Conservation (phyloP, 257 asterid genomes). For the Euphrasia confusa region DNA sequence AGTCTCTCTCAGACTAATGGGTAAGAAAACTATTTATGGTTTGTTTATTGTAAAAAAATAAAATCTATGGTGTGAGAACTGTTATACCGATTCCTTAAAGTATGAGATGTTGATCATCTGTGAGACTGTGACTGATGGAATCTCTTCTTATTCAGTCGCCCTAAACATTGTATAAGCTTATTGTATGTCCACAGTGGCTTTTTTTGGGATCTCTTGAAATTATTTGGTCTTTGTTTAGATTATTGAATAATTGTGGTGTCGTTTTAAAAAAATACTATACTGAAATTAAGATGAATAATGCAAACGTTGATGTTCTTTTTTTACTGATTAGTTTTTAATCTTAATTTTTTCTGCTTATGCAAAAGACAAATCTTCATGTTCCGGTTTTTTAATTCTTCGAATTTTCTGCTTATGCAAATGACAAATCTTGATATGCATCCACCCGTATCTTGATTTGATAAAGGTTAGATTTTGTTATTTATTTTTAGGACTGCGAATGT, state of each 20-base stretch:
- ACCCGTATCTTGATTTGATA: neutral
- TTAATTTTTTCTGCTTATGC: neutral
- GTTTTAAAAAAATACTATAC: neutral
- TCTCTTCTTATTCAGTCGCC: neutral
- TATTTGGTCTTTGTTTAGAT: neutral
- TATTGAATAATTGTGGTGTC: neutral
- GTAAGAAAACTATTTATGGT: conserved; percentile 35
- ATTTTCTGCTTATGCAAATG: neutral
- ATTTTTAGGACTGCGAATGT: conserved; percentile 71
- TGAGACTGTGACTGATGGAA: conserved; percentile 7
- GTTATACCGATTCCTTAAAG: neutral
- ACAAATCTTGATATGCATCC: neutral
- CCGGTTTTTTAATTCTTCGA: too few relatives aligned
- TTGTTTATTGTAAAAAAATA: conserved; percentile 1
- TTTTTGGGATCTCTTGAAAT: neutral
- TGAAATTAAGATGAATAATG: neutral
- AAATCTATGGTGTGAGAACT: neutral
- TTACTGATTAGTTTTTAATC: too few relatives aligned
- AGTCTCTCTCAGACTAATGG: conserved; percentile 81
- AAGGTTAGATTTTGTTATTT: conserved; percentile 17
- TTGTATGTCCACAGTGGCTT: neutral
- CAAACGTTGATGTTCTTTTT: too few relatives aligned
- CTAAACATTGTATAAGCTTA: conserved; percentile 1
- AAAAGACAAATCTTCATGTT: too few relatives aligned
- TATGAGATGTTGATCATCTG: conserved; percentile 4